Base-by-base conservation (phyloP, 2,329 filamentous ascomycete species). In the Colletotrichum tabaci region DNA sequence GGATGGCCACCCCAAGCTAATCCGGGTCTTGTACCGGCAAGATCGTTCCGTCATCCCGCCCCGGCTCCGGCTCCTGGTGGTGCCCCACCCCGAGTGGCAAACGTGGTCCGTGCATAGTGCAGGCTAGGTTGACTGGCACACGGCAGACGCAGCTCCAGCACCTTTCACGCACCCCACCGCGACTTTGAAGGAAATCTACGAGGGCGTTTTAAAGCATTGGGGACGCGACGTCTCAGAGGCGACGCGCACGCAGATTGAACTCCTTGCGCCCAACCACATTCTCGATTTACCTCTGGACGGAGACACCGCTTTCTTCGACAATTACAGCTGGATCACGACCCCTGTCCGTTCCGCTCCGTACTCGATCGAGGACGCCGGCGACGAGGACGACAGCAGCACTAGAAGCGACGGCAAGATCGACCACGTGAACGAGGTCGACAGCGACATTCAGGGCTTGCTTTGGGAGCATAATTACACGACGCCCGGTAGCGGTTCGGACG, bases 251-350 rank as follows among this genome's bases (percentile, higher is more conserved):
- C 68, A 71, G 38, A 56, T 67, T 26, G 23, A 53, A 6, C 42
- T 44, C 2, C 44, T 67, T 16, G 16, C 47, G 18, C 23, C 3
- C 1, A 21, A 46, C 40, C 38, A 67, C 4, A 67, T 52, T 26
- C 57, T 58, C 44, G 68, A 71, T 44, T 21, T 67, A 16, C 68
- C 64, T 7, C 52, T 71, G 23, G 64, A 71, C 15, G 44, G 57
- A 13, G 23, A 67, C 44, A 46, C 44, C 23, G 44, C 67, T 18
- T 67, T 67, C 35, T 49, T 35, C 16, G 35, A 61, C 13, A 57
- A 71, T 2, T 62, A 58, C 12, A 38, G 40, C 47, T 55, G 66
- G 53, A n/a, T 58, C 21, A 15, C 18, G 16, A 23, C 15, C 21
- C 55, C 47, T 12, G 4, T 26, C 4, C 18, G 15, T 16, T 47